Percentiles rank a stretch among this genome's conserved stretches.
These are phyloP conservation scores for Colletotrichum orchidophilum DNA, from an alignment of 2,329 filamentous ascomycete species.

Conservation along the genomic window DNA sequence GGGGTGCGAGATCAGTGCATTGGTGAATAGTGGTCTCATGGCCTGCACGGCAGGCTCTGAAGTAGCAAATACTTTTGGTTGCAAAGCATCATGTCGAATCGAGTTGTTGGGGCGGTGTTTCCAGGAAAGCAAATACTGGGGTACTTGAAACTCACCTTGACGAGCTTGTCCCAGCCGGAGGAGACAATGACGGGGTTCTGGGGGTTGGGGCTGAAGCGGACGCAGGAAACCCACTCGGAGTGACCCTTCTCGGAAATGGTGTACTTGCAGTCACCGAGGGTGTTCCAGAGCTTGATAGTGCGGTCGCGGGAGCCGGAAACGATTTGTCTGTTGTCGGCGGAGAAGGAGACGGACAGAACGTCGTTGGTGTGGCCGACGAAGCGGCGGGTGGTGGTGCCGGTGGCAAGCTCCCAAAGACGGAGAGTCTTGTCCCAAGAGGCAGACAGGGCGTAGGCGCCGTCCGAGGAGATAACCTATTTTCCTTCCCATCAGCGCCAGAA, in stretches of 20 bases:
- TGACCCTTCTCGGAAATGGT: slow-evolving; percentile 99
- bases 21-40: slow-evolving; percentile 98
- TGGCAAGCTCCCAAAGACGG: slow-evolving; percentile 98
- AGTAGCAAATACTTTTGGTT: slow-evolving; percentile 99
- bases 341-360: slow-evolving; percentile 99
- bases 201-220: slow-evolving; percentile 99
- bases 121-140: slow-evolving; percentile 39
- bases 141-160: slow-evolving; percentile 81
- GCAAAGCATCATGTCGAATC: slow-evolving; percentile 87
- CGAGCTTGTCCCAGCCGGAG: slow-evolving; percentile 99
- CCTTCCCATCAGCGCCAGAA: slow-evolving; percentile 47
- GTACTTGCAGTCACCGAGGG: slow-evolving; percentile 99
- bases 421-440: slow-evolving; percentile 99
- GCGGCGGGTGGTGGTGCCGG: slow-evolving; percentile 94
- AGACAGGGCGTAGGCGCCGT: slow-evolving; percentile 98
- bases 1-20: slow-evolving; percentile 73
- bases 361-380: slow-evolving; percentile 99
- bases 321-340: slow-evolving; percentile 99
- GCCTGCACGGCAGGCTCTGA: slow-evolving; percentile 88
- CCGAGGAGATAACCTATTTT: slow-evolving; percentile 93
- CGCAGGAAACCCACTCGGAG: slow-evolving; percentile 99
- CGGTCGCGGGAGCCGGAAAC: slow-evolving; percentile 98
- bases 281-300: slow-evolving; percentile 99
- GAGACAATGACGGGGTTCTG: slow-evolving; percentile 99
- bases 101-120: background rate